phyloP scores from a whole-genome alignment of 345 rosid species.

The Citrus australasica region DNA sequence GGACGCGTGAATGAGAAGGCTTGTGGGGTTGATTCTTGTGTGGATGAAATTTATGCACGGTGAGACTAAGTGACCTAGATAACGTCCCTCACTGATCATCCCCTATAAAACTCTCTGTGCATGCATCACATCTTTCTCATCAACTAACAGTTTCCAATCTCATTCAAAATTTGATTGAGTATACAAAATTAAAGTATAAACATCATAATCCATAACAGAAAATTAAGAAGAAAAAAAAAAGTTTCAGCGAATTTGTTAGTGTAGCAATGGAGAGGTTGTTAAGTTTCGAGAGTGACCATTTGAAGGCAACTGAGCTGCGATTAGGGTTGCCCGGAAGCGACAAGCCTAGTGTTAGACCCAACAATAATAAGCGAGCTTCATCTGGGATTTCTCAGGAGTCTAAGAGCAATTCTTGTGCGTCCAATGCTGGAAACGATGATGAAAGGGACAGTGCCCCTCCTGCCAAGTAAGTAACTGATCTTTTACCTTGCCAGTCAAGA shows the following conservation, averaged over 20 bases:
- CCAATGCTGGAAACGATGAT: conserved; percentile 11
- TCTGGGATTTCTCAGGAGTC: conserved; percentile 34
- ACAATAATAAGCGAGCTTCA: conserved; percentile 54
- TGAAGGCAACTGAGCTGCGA: conserved; percentile 73
- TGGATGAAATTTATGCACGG: conserved; percentile 30
- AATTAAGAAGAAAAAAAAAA: too few species aligned
- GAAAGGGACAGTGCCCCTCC: conserved; percentile 30
- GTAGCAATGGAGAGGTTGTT: conserved; percentile 17
- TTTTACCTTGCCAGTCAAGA: background rate
- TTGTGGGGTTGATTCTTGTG: conserved; percentile 14
- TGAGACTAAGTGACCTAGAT: conserved; percentile 16
- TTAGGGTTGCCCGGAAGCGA: conserved; percentile 76
- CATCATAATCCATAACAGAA: background rate
- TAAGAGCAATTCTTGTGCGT: conserved; percentile 13
- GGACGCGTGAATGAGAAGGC: conserved; percentile 12
- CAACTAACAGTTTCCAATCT: conserved; percentile 12
- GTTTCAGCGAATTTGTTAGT: too few species aligned
- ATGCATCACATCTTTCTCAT: conserved; percentile 23
- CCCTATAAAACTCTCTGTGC: conserved; percentile 31
- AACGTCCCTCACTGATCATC: conserved; percentile 5
- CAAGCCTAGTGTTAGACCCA: conserved; percentile 17
- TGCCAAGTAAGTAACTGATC: conserved; percentile 41
- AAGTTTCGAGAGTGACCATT: conserved; percentile 37
- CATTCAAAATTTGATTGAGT: background rate
- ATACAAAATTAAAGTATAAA: background rate